A percentile compares a stretch with the other conserved stretches of the same genome.
Conservation (phyloP, 495 filamentous ascomycete species). For the Penicillium cataractarum region DNA sequence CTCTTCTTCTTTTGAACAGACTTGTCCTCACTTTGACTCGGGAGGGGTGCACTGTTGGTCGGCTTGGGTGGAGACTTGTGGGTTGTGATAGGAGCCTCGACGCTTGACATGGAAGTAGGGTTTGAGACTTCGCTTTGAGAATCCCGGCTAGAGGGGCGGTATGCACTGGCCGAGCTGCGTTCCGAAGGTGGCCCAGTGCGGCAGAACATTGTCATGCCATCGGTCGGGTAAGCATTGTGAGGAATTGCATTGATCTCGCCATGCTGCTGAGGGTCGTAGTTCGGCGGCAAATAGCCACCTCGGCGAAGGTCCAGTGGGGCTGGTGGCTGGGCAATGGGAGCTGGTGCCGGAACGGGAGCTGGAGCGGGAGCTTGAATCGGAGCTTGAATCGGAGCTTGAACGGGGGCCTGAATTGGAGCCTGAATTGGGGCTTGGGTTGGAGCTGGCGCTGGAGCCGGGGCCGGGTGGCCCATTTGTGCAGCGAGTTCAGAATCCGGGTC, state of each 20-base stretch:
- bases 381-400: too few species aligned
- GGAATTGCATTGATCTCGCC: constrained; percentile 71
- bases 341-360: constrained; percentile 11
- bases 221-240: constrained; percentile 91
- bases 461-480: constrained; percentile 61
- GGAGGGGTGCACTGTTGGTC: constrained; percentile 47
- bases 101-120: constrained; percentile 87
- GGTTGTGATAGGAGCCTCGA: constrained; percentile 58
- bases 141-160: constrained; percentile 84
- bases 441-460: constrained; percentile 21
- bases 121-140: constrained; percentile 91
- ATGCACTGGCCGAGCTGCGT: constrained; percentile 73
- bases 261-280: constrained; percentile 60
- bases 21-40: constrained; percentile 60
- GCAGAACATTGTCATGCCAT: constrained; percentile 99
- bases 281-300: constrained; percentile 51
- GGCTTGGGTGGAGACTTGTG: constrained; percentile 73
- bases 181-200: constrained; percentile 84
- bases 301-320: constrained; percentile 54
- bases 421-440: too few species aligned
- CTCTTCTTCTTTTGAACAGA: constrained; percentile 81
- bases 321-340: constrained; percentile 40
- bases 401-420: constrained; percentile 34
- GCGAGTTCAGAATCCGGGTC: constrained; percentile 74
- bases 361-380: constrained; percentile 33